These are phyloP conservation scores for Suhomyces panamericanus DNA, from an alignment of 1,139 yeast genomes.

Conservation along the genomic window DNA sequence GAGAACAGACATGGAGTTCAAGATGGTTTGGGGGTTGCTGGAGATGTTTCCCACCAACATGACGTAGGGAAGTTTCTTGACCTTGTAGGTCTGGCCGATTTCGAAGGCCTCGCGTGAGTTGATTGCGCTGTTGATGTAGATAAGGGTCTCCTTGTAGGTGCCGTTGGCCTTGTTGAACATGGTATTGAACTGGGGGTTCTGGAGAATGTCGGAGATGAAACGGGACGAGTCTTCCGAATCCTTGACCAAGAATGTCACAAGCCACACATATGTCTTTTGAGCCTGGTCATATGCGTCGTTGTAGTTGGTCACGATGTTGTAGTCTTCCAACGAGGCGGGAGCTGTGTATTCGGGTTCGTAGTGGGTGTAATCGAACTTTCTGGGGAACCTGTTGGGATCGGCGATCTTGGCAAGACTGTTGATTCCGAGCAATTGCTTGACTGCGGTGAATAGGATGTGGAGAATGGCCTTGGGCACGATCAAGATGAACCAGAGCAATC, in stretches of 20 bases:
- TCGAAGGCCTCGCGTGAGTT: constrained; percentile 52
- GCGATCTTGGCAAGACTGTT: constrained; percentile 10
- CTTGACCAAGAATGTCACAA: constrained; percentile 44
- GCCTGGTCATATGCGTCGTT: constrained; percentile 45
- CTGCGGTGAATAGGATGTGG: constrained; percentile 34
- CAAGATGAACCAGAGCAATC: constrained; percentile 43
- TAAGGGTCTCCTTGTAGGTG: constrained; percentile 36
- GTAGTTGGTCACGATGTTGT: constrained; percentile 26
- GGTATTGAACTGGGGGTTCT: constrained; percentile 28
- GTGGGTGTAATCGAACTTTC: constrained; percentile 17
- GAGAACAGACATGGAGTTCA: constrained; percentile 53
- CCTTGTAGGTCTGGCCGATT: constrained; percentile 46
- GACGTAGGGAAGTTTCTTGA: constrained; percentile 44
- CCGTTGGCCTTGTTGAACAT: constrained; percentile 39
- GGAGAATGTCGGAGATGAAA: constrained; percentile 32
- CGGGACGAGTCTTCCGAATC: constrained; percentile 28
- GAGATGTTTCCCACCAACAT: constrained; percentile 52
- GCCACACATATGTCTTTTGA: constrained; percentile 46
- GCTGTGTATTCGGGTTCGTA: constrained; percentile 12
- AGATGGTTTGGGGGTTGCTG: constrained; percentile 46
- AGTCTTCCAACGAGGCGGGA: constrained; percentile 4
- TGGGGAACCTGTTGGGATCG: constrained; percentile 14
- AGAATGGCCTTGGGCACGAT: constrained; percentile 47
- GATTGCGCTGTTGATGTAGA: constrained; percentile 42
- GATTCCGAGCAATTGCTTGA: constrained; percentile 31